Base-by-base conservation (phyloP, 768 basidiomycete species). In the Mrakia blollopis region DNA sequence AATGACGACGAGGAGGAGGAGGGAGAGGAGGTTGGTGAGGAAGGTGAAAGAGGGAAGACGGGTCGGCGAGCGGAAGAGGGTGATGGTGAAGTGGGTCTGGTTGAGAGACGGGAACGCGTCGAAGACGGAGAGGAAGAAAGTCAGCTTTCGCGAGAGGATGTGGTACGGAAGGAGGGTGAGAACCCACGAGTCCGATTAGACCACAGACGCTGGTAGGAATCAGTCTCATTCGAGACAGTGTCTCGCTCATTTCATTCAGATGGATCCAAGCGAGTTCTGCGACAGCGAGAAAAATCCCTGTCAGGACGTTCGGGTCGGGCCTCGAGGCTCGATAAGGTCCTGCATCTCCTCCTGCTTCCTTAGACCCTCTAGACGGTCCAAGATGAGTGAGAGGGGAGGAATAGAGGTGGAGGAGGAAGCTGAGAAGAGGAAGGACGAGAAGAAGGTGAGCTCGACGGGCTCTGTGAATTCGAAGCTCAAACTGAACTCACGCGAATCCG, bases 371-470 rank as follows among this genome's bases (percentile, higher is more conserved):
- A 16, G 74, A 30, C 1, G 65, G 63, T 28, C 30, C 50, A 39
- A 71, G 30, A 37, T 77, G 76, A n/a, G 76, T 77, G 35, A 77
- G 61, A 0, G 76, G 76, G 44, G 52, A 60, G 35, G 76, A 77
- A 52, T 77, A 77, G 5, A 77, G 76, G 47, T 77, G 76, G 10
- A 69, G 52, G 9, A 77, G 71, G 76, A 77, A 77, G 21, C 57
- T 57, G 57, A 9, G 57, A 57, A 13, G 54, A 28, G 7, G 25
- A 57, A 57, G 3, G 57, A 10, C 13, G 57, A 1, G 28, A 57
- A n/a, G 9, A 9, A 28, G 57, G 23, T 57, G 25, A 57, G 57
- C 57, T 50, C 57, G 57, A 8, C 3, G 1, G 23, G 57, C 23
- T 28, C n/a, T 57, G 11, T 44, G 5, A 44, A 11, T 41, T 44